Evolutionary conservation across 192 early-diverging fungal species (phyloP), one percentile per base, ranked within the genome.

Genomic region (Podila epicladia): DNA sequence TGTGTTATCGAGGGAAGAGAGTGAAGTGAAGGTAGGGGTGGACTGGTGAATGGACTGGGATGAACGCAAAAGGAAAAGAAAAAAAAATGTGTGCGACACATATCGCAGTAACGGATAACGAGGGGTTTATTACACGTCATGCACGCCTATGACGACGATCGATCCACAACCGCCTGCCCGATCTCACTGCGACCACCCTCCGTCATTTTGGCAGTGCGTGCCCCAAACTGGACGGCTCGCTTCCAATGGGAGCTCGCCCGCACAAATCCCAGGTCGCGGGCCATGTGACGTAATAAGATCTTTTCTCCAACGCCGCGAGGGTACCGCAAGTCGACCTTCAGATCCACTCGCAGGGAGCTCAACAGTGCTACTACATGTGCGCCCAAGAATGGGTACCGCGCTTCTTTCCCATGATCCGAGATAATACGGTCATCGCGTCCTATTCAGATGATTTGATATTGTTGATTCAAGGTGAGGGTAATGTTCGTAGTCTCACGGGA

Each of bases 191-290:
- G 65, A 8, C 77, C 77, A 35, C 71, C 62, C 20, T 80, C 77
- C 12, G 89, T 90, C 97, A 99, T 97, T 84, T 96, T 97, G n/a
- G 97, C 97, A 0, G 95, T 96, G 24, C 94, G 87, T 0, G 97
- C 95, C 7, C 97, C 97, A 89, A 99, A 99, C 82, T 99, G 97
- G 58, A 99, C 95, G 4, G 97, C 97, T n/a, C 96, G 85, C 72
- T 99, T 99, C 86, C 89, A 93, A 71, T 93, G 90, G 24, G 73
- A 82, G 62, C 76, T 89, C 48, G 92, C 92, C n/a, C 87, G 64
- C 0, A 22, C 41, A 53, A 98, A 86, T 0, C 94, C 93, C n/a
- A 98, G 82, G 65, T 72, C 65, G 17, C 87, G 80, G 19, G 94
- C 94, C 19, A 95, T 76, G 82, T 92, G 86, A 20, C 97, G 78